Base-by-base conservation (phyloP, 2,329 filamentous ascomycete species). In the Orbilia javanica region DNA sequence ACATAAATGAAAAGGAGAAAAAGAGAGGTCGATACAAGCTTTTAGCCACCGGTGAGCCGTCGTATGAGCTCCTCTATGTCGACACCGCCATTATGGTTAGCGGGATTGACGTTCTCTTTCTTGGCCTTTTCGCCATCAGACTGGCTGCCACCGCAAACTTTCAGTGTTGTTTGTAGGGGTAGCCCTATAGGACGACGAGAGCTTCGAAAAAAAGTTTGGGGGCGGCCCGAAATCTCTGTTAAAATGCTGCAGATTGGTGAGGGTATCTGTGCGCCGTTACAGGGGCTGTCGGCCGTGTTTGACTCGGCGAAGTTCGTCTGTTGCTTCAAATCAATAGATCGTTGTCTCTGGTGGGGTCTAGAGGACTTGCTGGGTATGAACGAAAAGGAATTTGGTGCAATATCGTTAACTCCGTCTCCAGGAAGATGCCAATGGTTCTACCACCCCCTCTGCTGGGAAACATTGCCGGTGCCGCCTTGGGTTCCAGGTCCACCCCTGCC, bases 391-490 rank as follows among this genome's bases (percentile, higher is more conserved):
- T 44, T 46, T 36, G 29, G 55, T 25, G 29, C 66, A 65, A 50
- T 66, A 69, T 57, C 52, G 74, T 50, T 64, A 52, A 52, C 52
- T 63, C 62, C 53, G 63, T 78, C 67, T 64, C 46, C 74, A 25
- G 66, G 55, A 67, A 77, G 53, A 72, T 72, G 42, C 52, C 66
- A 64, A 65, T 72, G 74, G 74, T 64, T 34, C 74, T 78, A 78
- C 74, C 74, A 78, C 29, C 74, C 74, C 60, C 74, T 78, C 63
- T 78, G 74, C 67, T 78, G 74, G 50, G 74, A 78, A 63, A 78
- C 62, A 50, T 72, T 78, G 52, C 74, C 74, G 67, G 67, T 57
- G 55, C 62, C 74, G 20, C 67, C 67, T 64, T 78, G 74, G 18
- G 53, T 64, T 34, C 74, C 74, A 22, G 74, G 74, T 44, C 74